Percentiles rank a stretch among this genome's conserved stretches.
phyloP scores from a whole-genome alignment of 2,329 filamentous ascomycete species.

The Aspergillus tubingensis region DNA sequence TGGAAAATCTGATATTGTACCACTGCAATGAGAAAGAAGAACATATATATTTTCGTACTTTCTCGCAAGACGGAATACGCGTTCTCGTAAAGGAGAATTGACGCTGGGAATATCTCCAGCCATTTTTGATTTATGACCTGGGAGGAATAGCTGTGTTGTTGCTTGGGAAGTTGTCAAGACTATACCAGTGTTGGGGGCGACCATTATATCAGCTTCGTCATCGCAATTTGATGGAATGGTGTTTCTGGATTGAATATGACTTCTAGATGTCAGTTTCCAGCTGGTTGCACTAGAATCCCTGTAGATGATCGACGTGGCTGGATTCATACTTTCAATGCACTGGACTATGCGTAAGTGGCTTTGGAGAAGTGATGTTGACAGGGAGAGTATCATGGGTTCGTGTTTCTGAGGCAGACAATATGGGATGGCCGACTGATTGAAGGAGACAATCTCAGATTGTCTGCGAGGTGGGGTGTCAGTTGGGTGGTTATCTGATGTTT shows the following conservation, averaged over 20 bases:
- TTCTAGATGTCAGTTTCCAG: neutral
- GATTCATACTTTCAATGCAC: slow-evolving; percentile 19
- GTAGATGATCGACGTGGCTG: slow-evolving; percentile 26
- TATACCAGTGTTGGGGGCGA: slow-evolving; percentile 68
- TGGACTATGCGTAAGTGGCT: slow-evolving; percentile 26
- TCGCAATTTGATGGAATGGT: neutral
- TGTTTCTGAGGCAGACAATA: neutral
- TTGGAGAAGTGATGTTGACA: slow-evolving; percentile 31
- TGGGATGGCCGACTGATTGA: slow-evolving; percentile 28
- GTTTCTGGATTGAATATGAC: neutral
- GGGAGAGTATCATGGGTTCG: slow-evolving; percentile 29
- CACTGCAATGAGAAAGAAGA: slow-evolving; percentile 56
- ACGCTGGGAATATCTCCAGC: slow-evolving; percentile 20
- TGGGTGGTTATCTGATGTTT: neutral
- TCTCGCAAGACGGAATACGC: slow-evolving; percentile 54
- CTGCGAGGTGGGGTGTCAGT: neutral
- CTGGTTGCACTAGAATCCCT: slow-evolving; percentile 23
- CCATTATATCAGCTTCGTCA: slow-evolving; percentile 63
- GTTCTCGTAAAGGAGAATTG: slow-evolving; percentile 54
- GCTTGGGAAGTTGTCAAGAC: slow-evolving; percentile 71
- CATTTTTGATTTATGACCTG: slow-evolving; percentile 52
- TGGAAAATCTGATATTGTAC: slow-evolving; percentile 21
- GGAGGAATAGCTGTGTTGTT: slow-evolving; percentile 70
- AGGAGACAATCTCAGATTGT: neutral
- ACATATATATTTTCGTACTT: slow-evolving; percentile 70